Evolutionary conservation across 139 green algal genomes (phyloP).

Genomic region (Tetraselmis striata): DNA sequence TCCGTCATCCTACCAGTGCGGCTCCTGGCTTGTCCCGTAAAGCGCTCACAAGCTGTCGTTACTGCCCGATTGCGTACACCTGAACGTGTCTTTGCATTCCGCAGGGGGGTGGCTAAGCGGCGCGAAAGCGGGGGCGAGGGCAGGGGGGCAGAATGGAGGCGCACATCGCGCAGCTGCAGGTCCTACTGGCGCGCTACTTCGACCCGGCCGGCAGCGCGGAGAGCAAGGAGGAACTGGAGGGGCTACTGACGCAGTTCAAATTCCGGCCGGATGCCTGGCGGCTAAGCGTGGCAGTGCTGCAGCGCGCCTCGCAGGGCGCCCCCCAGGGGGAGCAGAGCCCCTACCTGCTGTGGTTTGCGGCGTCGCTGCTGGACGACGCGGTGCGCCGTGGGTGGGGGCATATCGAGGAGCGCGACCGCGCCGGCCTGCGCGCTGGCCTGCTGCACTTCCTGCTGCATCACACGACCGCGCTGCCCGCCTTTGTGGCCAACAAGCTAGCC

Average conservation of each 20-base stretch:
- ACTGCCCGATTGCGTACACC: too few species aligned
- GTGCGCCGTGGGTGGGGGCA: neutral
- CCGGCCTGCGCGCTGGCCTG: neutral
- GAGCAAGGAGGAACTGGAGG: neutral
- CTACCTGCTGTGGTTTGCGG: neutral
- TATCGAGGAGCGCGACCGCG: neutral
- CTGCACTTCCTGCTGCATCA: neutral
- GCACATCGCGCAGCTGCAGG: neutral
- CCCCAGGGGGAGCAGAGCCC: neutral
- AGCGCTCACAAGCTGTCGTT: too few species aligned
- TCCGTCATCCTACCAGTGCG: too few species aligned
- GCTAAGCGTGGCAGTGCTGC: neutral
- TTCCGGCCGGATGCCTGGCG: neutral
- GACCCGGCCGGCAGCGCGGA: neutral
- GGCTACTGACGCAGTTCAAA: neutral
- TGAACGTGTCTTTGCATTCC: too few species aligned
- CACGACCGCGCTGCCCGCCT: neutral
- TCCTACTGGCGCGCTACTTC: neutral
- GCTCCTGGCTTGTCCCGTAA: too few species aligned
- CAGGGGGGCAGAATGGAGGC: neutral
- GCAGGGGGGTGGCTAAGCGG: too few species aligned
- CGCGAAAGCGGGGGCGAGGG: too few species aligned
- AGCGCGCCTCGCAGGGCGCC: neutral
- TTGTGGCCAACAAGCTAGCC: neutral
- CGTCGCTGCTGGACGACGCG: neutral